Percentiles rank a stretch among this genome's conserved stretches.
Evolutionary conservation across 1,284 basidiomycete species (phyloP).

Genomic region (Cutaneotrichosporon spelunceum): DNA sequence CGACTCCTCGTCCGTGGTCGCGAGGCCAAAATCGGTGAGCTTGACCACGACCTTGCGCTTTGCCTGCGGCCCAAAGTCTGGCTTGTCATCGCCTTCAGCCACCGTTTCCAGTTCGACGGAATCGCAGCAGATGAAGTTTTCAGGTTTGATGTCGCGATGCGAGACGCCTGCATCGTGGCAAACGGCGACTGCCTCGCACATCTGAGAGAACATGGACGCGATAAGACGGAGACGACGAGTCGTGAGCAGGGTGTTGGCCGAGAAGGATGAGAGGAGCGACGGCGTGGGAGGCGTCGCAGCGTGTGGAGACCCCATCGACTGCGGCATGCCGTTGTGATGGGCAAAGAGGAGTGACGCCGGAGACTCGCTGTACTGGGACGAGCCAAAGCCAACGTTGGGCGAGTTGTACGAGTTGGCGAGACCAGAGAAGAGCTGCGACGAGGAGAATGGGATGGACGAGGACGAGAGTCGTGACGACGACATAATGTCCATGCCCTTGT

Average conservation of each 20-base stretch:
- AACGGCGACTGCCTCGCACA: conserved; percentile 96
- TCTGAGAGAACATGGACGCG: conserved; percentile 93
- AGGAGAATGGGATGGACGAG: conserved; percentile 50
- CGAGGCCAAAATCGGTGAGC: conserved; percentile 94
- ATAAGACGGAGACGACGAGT: conserved; percentile 84
- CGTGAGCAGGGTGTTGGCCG: conserved; percentile 77
- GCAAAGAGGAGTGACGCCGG: conserved; percentile 45
- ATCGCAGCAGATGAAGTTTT: conserved; percentile 79
- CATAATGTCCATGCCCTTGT: conserved; percentile 30
- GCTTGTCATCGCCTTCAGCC: conserved; percentile 40
- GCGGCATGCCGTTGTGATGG: conserved; percentile 39
- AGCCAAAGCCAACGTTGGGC: conserved; percentile 23
- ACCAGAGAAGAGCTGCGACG: conserved; percentile 43
- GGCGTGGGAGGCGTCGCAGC: conserved; percentile 85
- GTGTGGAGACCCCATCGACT: conserved; percentile 15
- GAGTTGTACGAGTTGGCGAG: conserved; percentile 40
- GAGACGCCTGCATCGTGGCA: conserved; percentile 90
- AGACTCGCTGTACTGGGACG: conserved; percentile 27
- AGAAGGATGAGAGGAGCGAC: conserved; percentile 81
- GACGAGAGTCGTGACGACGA: conserved; percentile 51
- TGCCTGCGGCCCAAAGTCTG: conserved; percentile 47
- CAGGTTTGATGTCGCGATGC: conserved; percentile 98
- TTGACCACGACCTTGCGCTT: conserved; percentile 72
- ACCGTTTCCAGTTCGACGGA: conserved; percentile 66
- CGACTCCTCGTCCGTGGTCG: conserved; percentile 80